A percentile compares a stretch with the other conserved stretches of the same genome.
phyloP scores from a whole-genome alignment of 768 basidiomycete genomes.

The Lenzites betulinus region DNA sequence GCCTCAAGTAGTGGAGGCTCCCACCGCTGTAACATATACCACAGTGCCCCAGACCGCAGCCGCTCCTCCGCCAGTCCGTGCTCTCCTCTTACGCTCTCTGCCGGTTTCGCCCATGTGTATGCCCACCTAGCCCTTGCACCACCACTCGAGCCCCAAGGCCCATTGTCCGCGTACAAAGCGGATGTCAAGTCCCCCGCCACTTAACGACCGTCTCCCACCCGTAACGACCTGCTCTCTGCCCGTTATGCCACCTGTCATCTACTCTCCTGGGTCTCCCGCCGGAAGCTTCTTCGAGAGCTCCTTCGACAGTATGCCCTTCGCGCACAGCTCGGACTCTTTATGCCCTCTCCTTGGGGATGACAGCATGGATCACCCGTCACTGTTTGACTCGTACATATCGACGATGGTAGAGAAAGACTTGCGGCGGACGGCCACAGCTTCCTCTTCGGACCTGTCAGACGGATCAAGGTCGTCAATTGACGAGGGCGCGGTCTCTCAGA shows the following conservation, averaged over 20 bases:
- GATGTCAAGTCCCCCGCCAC: constrained; percentile 13
- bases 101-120: constrained; percentile 4
- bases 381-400: constrained; percentile 10
- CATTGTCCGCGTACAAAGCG: constrained; percentile 21
- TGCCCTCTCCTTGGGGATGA: constrained; percentile 6
- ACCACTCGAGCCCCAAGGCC: constrained; percentile 2
- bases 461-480: constrained; percentile 13
- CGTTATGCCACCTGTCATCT: constrained; percentile 18
- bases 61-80: neutral
- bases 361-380: neutral
- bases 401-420: constrained; percentile 9
- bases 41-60: constrained; percentile 3
- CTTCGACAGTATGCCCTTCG: constrained; percentile 7
- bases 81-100: neutral
- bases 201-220: neutral
- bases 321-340: constrained; percentile 11
- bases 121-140: neutral
- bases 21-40: constrained; percentile 2
- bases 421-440: neutral
- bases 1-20: constrained; percentile 6
- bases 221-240: constrained; percentile 5
- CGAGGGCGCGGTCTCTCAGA: neutral
- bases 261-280: constrained; percentile 12
- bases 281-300: constrained; percentile 4
- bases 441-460: constrained; percentile 3